phyloP scores from a whole-genome alignment of 768 basidiomycete genomes.

The Pleurotus citrinopileatus region DNA sequence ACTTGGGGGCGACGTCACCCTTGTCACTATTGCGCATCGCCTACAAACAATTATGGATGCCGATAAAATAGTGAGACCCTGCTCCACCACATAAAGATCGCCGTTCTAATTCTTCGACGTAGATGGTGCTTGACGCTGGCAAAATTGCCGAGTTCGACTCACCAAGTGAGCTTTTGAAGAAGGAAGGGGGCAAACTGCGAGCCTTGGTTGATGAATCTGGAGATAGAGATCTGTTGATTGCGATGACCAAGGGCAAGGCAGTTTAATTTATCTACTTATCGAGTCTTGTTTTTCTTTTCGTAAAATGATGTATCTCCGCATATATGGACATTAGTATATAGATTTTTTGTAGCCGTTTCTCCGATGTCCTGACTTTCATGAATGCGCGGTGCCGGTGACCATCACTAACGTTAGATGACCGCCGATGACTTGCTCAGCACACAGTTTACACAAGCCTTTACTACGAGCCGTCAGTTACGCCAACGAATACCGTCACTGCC shows the following conservation, averaged over 20 bases:
- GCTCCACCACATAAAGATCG: no score
- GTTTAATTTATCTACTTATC: not conserved
- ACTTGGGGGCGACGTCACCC: slow-evolving; percentile 12
- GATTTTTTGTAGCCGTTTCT: no score
- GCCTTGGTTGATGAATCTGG: slow-evolving; percentile 58
- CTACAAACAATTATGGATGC: slow-evolving; percentile 58
- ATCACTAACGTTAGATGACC: no score
- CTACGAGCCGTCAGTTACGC: no score
- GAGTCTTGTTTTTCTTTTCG: not conserved
- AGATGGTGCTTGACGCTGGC: slow-evolving; percentile 45
- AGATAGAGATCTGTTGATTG: slow-evolving; percentile 46
- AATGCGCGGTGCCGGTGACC: no score
- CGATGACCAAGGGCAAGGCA: slow-evolving; percentile 32
- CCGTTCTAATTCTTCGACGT: no score
- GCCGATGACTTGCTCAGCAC: no score
- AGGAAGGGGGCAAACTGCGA: slow-evolving; percentile 46
- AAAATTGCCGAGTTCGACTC: slow-evolving; percentile 53
- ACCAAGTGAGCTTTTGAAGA: slow-evolving; percentile 48
- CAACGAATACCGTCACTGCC: no score
- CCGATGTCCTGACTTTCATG: no score
- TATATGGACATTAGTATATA: not conserved
- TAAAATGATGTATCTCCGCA: not conserved
- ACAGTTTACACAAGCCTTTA: no score
- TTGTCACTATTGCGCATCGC: slow-evolving; percentile 44
- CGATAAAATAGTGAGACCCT: slow-evolving; percentile 22